Evolutionary conservation across 768 basidiomycete species (phyloP).

Genomic region (Suillus ampliporus): DNA sequence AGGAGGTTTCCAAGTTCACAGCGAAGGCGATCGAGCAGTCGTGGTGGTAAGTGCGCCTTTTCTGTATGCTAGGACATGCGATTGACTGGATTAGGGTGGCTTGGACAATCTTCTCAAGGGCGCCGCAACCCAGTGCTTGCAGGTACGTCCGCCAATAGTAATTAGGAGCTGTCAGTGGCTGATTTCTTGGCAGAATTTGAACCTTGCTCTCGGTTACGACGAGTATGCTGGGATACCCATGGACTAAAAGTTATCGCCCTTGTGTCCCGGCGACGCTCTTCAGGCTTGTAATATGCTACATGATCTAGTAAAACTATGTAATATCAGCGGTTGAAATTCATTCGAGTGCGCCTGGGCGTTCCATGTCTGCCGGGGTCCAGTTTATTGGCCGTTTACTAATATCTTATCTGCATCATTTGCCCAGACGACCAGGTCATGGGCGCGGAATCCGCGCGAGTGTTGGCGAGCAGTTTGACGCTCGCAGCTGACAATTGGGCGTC

Average conservation of each 20-base stretch:
- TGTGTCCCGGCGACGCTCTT: neutral
- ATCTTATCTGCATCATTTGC: conserved; percentile 6
- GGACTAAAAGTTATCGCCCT: conserved; percentile 17
- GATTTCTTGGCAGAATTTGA: conserved; percentile 70
- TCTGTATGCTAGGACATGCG: conserved; percentile 7
- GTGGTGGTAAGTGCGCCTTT: conserved; percentile 70
- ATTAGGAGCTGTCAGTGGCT: neutral
- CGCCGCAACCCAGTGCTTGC: conserved; percentile 97
- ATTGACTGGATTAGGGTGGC: conserved; percentile 65
- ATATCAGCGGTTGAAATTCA: neutral
- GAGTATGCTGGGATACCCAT: conserved; percentile 81
- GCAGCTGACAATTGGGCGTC: conserved; percentile 3
- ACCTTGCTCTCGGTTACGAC: conserved; percentile 86
- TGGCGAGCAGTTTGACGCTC: neutral
- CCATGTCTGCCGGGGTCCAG: neutral
- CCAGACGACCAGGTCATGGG: conserved; percentile 6
- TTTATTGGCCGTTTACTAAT: conserved; percentile 6
- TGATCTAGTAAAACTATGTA: neutral
- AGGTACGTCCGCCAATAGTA: conserved; percentile 59
- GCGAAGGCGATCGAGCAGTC: conserved; percentile 87
- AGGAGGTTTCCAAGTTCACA: conserved; percentile 94
- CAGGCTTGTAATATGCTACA: neutral
- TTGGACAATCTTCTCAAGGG: conserved; percentile 97
- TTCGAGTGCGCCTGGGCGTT: neutral
- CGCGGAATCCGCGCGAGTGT: neutral